Conservation (phyloP, 768 basidiomycete genomes). For the Kwoniella heveanensis region DNA sequence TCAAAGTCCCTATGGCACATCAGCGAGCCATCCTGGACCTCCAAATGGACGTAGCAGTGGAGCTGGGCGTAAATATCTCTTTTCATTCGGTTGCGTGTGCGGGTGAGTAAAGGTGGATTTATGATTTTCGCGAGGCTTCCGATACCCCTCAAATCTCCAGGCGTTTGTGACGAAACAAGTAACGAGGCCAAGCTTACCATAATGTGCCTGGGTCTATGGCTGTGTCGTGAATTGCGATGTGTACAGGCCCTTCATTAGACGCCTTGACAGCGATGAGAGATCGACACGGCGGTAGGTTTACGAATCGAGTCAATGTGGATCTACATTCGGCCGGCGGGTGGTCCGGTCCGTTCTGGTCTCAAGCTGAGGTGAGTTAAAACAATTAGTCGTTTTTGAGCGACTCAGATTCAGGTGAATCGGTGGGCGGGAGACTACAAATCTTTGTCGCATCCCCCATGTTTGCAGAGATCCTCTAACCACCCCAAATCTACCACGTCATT, state of each 20-base stretch:
- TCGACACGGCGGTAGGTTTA: constrained; percentile 62
- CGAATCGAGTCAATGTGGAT: constrained; percentile 74
- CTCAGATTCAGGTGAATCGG: too few species aligned
- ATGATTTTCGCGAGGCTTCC: too few species aligned
- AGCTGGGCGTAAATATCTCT: constrained; percentile 74
- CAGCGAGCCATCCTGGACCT: constrained; percentile 78
- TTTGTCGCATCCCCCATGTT: too few species aligned
- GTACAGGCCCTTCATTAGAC: constrained; percentile 64
- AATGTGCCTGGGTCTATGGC: background rate
- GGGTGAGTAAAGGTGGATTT: constrained; percentile 22
- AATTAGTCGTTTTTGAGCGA: too few species aligned
- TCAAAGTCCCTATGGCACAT: constrained; percentile 76
- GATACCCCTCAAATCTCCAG: too few species aligned
- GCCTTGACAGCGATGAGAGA: constrained; percentile 66
- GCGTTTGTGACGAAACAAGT: too few species aligned
- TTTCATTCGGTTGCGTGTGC: constrained; percentile 62
- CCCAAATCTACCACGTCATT: too few species aligned
- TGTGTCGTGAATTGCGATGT: background rate
- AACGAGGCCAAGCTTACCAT: background rate
- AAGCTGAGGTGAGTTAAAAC: constrained; percentile 68
- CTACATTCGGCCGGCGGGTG: constrained; percentile 83
- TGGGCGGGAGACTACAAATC: too few species aligned
- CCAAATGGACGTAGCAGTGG: constrained; percentile 82
- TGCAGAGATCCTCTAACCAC: too few species aligned
- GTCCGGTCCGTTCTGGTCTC: constrained; percentile 72